These are phyloP conservation scores for Corinectria fuckeliana DNA, from an alignment of 2,329 filamentous ascomycete species.

Conservation along the genomic window DNA sequence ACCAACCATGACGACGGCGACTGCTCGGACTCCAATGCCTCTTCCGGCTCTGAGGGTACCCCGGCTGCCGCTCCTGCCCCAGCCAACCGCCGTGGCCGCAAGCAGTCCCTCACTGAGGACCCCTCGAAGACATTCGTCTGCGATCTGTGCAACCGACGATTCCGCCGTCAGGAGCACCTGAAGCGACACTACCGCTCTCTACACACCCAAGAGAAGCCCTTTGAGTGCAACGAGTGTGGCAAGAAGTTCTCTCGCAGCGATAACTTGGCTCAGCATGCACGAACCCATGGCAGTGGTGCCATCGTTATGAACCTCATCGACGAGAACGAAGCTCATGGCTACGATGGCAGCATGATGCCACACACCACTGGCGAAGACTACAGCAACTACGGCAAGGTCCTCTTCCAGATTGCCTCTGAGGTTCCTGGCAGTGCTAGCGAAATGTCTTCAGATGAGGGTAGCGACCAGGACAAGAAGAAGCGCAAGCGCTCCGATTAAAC, in stretches of 20 bases:
- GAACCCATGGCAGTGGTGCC: slow-evolving; percentile 89
- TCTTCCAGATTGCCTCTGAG: slow-evolving; percentile 81
- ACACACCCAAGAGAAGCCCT: slow-evolving; percentile 98
- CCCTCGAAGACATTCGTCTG: slow-evolving; percentile 98
- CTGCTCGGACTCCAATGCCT: slow-evolving; percentile 47
- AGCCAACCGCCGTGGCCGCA: slow-evolving; percentile 90
- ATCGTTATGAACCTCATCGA: slow-evolving; percentile 91
- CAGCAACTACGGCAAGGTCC: slow-evolving; percentile 72
- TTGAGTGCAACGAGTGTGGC: slow-evolving; percentile 95
- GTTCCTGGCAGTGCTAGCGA: slow-evolving; percentile 70
- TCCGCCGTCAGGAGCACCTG: slow-evolving; percentile 96
- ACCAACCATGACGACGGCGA: slow-evolving; percentile 47
- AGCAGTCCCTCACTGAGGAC: slow-evolving; percentile 97
- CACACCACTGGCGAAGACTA: slow-evolving; percentile 65
- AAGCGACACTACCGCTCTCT: slow-evolving; percentile 99
- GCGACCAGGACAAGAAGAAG: slow-evolving; percentile 60
- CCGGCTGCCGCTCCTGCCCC: slow-evolving; percentile 58
- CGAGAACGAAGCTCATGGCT: slow-evolving; percentile 61
- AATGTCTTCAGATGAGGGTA: slow-evolving; percentile 60
- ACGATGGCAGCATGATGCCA: slow-evolving; percentile 52
- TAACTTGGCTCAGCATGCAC: slow-evolving; percentile 94
- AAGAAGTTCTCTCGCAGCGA: slow-evolving; percentile 99
- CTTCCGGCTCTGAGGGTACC: slow-evolving; percentile 54
- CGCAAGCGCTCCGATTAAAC: slow-evolving; percentile 77
- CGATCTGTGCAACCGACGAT: slow-evolving; percentile 93